phyloP scores from a whole-genome alignment of 1,284 basidiomycete species.

The Vanrija humicola region DNA sequence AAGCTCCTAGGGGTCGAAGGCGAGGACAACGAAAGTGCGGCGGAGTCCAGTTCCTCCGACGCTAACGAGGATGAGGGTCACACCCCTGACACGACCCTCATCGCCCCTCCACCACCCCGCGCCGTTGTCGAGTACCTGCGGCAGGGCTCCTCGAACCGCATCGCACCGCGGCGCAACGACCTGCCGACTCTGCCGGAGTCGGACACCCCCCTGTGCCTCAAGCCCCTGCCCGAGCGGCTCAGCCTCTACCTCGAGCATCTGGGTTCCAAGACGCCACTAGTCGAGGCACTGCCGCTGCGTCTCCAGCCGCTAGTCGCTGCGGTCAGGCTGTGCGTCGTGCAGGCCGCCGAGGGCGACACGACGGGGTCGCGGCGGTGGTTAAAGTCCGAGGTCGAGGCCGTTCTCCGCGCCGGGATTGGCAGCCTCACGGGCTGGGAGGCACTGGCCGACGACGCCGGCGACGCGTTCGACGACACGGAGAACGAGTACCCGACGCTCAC shows the following conservation, averaged over 20 bases:
- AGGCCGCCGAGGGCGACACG: constrained; percentile 41
- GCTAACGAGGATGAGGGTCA: not conserved
- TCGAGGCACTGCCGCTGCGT: constrained; percentile 44
- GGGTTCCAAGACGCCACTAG: constrained; percentile 55
- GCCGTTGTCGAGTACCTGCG: constrained; percentile 66
- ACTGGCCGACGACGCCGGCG: constrained; percentile 36
- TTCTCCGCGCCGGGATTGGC: constrained; percentile 54
- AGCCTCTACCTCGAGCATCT: constrained; percentile 59
- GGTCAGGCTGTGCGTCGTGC: constrained; percentile 44
- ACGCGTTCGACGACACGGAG: not conserved
- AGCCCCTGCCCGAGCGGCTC: constrained; percentile 56
- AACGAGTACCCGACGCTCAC: constrained; percentile 24
- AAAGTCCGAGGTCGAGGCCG: constrained; percentile 59
- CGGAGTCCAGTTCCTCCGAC: constrained; percentile 23
- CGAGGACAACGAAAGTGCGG: not conserved
- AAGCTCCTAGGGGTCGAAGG: constrained; percentile 18
- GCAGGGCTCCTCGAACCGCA: constrained; percentile 62
- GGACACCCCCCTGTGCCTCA: constrained; percentile 45
- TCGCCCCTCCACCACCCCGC: constrained; percentile 33
- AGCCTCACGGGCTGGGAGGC: constrained; percentile 23
- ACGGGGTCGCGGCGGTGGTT: constrained; percentile 57
- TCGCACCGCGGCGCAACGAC: constrained; percentile 51
- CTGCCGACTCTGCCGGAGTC: constrained; percentile 19
- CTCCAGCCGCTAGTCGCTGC: constrained; percentile 36
- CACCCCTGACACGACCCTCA: no score